Evolutionary conservation across 2,329 filamentous ascomycete species (phyloP).

Genomic region (Stromatinia cepivora): DNA sequence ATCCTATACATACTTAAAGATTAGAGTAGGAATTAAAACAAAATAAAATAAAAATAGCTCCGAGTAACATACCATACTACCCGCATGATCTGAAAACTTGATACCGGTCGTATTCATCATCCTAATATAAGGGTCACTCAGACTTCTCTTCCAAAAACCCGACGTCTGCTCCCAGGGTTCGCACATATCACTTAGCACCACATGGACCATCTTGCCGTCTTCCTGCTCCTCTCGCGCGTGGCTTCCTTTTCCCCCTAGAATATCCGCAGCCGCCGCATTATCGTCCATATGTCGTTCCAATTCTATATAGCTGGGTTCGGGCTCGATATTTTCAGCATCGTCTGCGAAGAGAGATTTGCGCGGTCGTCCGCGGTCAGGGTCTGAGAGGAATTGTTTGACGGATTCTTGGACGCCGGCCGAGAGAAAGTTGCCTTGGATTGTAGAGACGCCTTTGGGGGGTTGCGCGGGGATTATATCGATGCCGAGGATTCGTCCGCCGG

Average conservation of each 20-base stretch:
- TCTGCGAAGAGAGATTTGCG: constrained; percentile 36
- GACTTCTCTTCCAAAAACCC: constrained; percentile 79
- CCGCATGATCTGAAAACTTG: constrained; percentile 80
- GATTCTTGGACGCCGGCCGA: constrained; percentile 71
- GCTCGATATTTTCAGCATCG: background rate
- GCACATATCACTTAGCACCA: constrained; percentile 99
- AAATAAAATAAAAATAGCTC: background rate
- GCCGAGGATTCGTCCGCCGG: constrained; percentile 77
- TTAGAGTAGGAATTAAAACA: background rate
- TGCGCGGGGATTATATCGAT: constrained; percentile 93
- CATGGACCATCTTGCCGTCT: constrained; percentile 69
- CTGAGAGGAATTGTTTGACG: constrained; percentile 72
- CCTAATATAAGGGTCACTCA: constrained; percentile 96
- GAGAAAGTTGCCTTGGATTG: constrained; percentile 93
- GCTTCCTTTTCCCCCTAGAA: constrained; percentile 34
- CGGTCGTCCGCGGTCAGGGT: constrained; percentile 59
- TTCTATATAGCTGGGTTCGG: constrained; percentile 60
- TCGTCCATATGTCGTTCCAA: constrained; percentile 53
- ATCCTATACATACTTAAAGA: constrained; percentile 58
- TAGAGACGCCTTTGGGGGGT: constrained; percentile 87
- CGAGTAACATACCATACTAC: constrained; percentile 76
- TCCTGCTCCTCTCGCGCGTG: constrained; percentile 43
- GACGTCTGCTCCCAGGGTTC: constrained; percentile 85
- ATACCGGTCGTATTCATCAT: constrained; percentile 99
- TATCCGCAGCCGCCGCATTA: background rate